Conservation (phyloP, 192 early-diverging fungal genomes). For the Backusella morwellensis region DNA sequence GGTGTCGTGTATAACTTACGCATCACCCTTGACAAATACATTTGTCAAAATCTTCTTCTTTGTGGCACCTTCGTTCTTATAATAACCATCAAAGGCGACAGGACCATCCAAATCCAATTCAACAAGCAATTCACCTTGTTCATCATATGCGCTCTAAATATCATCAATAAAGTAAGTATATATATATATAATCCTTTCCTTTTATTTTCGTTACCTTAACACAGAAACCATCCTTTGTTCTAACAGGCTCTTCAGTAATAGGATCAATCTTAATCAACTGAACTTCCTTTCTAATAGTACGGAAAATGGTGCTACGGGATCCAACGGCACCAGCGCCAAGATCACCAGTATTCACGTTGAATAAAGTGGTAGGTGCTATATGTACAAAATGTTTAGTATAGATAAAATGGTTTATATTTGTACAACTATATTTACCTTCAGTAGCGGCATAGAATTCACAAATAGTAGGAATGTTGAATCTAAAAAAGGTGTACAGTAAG, state of each 20-base stretch:
- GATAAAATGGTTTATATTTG: neutral
- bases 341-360: slow-evolving; percentile 42
- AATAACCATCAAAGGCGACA: slow-evolving; percentile 46
- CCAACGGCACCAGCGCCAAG: slow-evolving; percentile 67
- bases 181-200: neutral
- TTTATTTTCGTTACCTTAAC: slow-evolving; percentile 28
- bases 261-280: slow-evolving; percentile 59
- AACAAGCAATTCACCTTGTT: slow-evolving; percentile 61
- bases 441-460: slow-evolving; percentile 69
- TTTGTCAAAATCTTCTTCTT: slow-evolving; percentile 49
- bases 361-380: slow-evolving; percentile 35
- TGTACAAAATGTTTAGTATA: neutral
- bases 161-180: neutral
- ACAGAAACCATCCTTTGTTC: slow-evolving; percentile 52
- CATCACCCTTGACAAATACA: slow-evolving; percentile 61
- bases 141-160: slow-evolving; percentile 32
- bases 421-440: slow-evolving; percentile 48
- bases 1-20: slow-evolving; percentile 19
- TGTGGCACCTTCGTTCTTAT: slow-evolving; percentile 45
- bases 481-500: neutral
- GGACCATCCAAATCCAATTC: slow-evolving; percentile 36
- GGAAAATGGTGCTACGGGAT: slow-evolving; percentile 42
- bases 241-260: slow-evolving; percentile 50
- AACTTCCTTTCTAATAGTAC: slow-evolving; percentile 28
- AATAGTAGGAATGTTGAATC: slow-evolving; percentile 58